phyloP scores from a whole-genome alignment of 768 basidiomycete species.

The Rhodotorula babjevae region DNA sequence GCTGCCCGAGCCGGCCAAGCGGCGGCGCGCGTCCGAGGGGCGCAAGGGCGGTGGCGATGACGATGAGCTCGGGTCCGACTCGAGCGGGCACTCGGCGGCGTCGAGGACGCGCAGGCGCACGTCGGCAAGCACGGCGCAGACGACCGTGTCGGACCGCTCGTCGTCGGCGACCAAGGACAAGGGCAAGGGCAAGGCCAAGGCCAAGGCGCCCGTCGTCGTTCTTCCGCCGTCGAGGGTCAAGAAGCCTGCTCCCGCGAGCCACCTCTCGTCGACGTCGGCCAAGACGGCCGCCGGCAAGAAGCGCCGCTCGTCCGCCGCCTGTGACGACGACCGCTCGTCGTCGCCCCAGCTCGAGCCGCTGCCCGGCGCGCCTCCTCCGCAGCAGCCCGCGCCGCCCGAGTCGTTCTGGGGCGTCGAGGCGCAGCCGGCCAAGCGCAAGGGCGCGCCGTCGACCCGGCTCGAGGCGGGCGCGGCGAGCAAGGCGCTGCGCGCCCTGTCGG shows the following conservation, averaged over 20 bases:
- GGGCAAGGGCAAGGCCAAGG: neutral
- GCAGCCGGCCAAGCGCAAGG: too few species aligned
- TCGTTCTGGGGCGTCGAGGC: slow-evolving; percentile 13
- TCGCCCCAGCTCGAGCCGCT: neutral
- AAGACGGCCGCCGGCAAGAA: neutral
- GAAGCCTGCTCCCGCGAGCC: neutral
- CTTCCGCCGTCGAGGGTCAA: neutral
- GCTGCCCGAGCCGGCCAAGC: neutral
- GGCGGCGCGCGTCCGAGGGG: too few species aligned
- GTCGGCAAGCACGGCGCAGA: slow-evolving; percentile 12
- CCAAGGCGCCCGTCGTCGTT: too few species aligned
- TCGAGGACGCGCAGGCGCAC: neutral
- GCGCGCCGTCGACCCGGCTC: neutral
- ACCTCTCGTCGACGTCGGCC: neutral
- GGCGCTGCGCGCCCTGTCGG: slow-evolving; percentile 8
- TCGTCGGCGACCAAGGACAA: neutral
- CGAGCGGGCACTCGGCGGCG: neutral
- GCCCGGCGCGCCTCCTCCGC: neutral
- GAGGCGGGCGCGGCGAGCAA: slow-evolving; percentile 15
- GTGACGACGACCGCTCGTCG: neutral
- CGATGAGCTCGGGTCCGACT: neutral
- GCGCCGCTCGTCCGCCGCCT: neutral
- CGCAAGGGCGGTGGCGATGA: too few species aligned
- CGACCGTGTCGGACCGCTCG: slow-evolving; percentile 9
- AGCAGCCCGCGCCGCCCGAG: slow-evolving; percentile 1